phyloP scores from a whole-genome alignment of 1,284 basidiomycete genomes.

The Rhodotorula mucilaginosa region DNA sequence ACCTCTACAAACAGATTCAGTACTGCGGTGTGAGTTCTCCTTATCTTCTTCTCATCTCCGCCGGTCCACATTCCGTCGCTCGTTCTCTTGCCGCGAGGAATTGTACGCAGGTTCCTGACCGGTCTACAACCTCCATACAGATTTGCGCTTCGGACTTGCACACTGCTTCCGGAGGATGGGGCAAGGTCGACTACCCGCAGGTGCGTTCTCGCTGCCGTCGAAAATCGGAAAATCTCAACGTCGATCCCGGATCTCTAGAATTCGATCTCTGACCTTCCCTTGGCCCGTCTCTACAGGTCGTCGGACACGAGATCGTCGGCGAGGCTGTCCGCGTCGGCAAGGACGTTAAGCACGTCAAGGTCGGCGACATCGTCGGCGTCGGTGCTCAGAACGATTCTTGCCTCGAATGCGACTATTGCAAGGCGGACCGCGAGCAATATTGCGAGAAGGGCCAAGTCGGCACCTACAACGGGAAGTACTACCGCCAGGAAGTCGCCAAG shows the following conservation, averaged over 20 bases:
- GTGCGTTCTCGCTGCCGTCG: too few relatives aligned
- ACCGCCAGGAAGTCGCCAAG: slow-evolving; percentile 27
- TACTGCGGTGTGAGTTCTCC: slow-evolving; percentile 28
- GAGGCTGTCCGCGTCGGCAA: slow-evolving; percentile 49
- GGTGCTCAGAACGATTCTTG: slow-evolving; percentile 55
- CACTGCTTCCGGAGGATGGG: slow-evolving; percentile 36
- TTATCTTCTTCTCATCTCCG: not conserved
- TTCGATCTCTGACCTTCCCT: too few relatives aligned
- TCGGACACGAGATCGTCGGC: slow-evolving; percentile 56
- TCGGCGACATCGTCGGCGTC: slow-evolving; percentile 55
- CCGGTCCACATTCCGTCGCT: not conserved
- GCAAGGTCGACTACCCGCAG: slow-evolving; percentile 31
- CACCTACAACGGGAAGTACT: slow-evolving; percentile 46
- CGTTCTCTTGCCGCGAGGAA: not conserved
- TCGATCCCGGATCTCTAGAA: too few relatives aligned
- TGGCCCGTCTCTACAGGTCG: slow-evolving; percentile 19
- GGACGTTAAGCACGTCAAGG: slow-evolving; percentile 51
- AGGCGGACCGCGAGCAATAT: slow-evolving; percentile 50
- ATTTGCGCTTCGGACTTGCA: slow-evolving; percentile 38
- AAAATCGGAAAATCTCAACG: too few relatives aligned
- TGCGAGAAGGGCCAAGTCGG: slow-evolving; percentile 48
- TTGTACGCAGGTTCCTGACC: not conserved
- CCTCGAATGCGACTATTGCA: slow-evolving; percentile 51
- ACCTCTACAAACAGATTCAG: not conserved
- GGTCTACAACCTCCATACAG: not conserved